These are phyloP conservation scores for Trichoderma aggressivum DNA, from an alignment of 2,329 filamentous ascomycete genomes.

Conservation along the genomic window DNA sequence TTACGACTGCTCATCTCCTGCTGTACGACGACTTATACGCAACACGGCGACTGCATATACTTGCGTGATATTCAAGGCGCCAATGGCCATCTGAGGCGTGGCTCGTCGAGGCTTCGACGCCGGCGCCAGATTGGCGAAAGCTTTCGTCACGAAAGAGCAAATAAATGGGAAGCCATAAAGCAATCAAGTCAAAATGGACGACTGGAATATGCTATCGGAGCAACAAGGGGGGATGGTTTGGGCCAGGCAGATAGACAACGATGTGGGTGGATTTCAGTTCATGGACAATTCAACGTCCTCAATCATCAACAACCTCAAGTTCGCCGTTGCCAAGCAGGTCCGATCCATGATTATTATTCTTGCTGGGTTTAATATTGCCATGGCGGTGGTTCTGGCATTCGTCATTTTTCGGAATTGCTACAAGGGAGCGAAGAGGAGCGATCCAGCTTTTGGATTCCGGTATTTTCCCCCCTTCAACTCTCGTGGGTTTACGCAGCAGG, in stretches of 20 bases:
- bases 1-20: neutral
- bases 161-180: neutral
- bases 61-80: neutral
- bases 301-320: conserved; percentile 50
- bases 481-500: too few relatives aligned
- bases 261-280: conserved; percentile 29
- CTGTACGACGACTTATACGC: neutral
- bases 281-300: conserved; percentile 43
- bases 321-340: conserved; percentile 54
- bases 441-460: conserved; percentile 42
- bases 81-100: conserved; percentile 11
- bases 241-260: conserved; percentile 11
- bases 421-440: conserved; percentile 40
- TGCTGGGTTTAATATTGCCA: conserved; percentile 58
- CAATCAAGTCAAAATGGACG: conserved; percentile 15
- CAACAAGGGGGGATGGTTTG: conserved; percentile 20
- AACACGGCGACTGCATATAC: neutral
- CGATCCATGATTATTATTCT: conserved; percentile 61
- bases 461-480: conserved; percentile 24
- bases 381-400: conserved; percentile 52
- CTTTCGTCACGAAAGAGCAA: neutral
- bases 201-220: conserved; percentile 7
- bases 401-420: conserved; percentile 59
- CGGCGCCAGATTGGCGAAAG: neutral
- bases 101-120: conserved; percentile 5